These are phyloP conservation scores for Microcos paniculata DNA, from an alignment of 345 rosid species.

Conservation along the genomic window DNA sequence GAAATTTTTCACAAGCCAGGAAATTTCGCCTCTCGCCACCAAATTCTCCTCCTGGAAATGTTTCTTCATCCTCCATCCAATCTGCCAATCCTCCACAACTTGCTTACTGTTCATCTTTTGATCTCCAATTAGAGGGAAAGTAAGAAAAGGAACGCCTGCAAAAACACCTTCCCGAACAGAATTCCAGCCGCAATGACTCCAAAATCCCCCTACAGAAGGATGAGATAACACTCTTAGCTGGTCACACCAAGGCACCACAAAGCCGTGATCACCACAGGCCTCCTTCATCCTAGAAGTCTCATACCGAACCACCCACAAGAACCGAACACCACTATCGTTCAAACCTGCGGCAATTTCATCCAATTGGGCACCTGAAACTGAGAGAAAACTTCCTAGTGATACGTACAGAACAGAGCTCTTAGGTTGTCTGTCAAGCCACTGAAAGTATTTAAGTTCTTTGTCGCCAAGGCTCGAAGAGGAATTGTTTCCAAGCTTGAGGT, in stretches of 20 bases:
- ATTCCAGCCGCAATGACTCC: constrained; percentile 72
- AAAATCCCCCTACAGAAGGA: constrained; percentile 54
- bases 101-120: constrained; percentile 45
- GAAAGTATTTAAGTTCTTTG: not conserved
- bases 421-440: constrained; percentile 14
- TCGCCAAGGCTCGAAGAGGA: not conserved
- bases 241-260: constrained; percentile 58
- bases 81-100: constrained; percentile 57
- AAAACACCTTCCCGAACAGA: constrained; percentile 52
- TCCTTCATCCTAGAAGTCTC: constrained; percentile 2
- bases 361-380: constrained; percentile 34
- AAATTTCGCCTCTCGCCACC: constrained; percentile 27
- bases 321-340: constrained; percentile 28
- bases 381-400: constrained; percentile 44
- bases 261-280: constrained; percentile 19
- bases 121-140: constrained; percentile 49
- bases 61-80: constrained; percentile 40
- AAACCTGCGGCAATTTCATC: constrained; percentile 39
- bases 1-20: constrained; percentile 9
- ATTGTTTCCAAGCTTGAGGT: not conserved
- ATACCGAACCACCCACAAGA: constrained; percentile 38
- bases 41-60: not conserved
- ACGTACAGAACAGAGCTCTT: constrained; percentile 31
- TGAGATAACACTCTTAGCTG: constrained; percentile 56
- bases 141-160: constrained; percentile 47